These are phyloP conservation scores for Recurvomyces mirabilis DNA, from an alignment of 495 filamentous ascomycete species.

Conservation along the genomic window DNA sequence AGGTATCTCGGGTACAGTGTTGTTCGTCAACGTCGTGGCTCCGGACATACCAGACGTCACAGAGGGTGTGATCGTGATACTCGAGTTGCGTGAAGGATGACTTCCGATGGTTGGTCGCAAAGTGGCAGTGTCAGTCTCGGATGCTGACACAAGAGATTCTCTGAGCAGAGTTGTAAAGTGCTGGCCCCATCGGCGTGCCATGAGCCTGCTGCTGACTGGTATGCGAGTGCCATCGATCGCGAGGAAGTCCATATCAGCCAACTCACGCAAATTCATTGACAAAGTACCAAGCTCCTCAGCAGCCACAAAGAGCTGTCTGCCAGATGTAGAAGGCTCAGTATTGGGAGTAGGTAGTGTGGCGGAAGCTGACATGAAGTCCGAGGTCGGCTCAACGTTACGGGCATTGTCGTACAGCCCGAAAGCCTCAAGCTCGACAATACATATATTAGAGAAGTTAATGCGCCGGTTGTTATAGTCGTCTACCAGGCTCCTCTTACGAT, in stretches of 20 bases:
- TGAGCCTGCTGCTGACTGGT: slow-evolving; percentile 80
- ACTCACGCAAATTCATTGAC: slow-evolving; percentile 63
- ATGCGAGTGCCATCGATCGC: slow-evolving; percentile 83
- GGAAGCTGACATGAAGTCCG: slow-evolving; percentile 70
- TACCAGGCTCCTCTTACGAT: slow-evolving; percentile 83
- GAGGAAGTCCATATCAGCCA: slow-evolving; percentile 95
- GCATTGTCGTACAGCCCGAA: slow-evolving; percentile 97
- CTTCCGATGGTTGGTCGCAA: slow-evolving; percentile 35
- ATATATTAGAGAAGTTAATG: slow-evolving; percentile 94
- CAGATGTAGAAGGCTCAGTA: slow-evolving; percentile 44
- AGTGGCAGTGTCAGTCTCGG: slow-evolving; percentile 42
- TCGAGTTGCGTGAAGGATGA: slow-evolving; percentile 54
- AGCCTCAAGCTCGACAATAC: slow-evolving; percentile 90
- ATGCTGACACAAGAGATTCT: slow-evolving; percentile 54
- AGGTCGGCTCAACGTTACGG: slow-evolving; percentile 59
- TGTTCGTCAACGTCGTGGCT: slow-evolving; percentile 45
- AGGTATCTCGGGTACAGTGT: slow-evolving; percentile 33
- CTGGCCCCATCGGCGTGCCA: slow-evolving; percentile 82
- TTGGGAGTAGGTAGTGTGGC: slow-evolving; percentile 36
- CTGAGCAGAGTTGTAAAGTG: slow-evolving; percentile 86
- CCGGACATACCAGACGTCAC: slow-evolving; percentile 37
- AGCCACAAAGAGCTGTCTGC: slow-evolving; percentile 53
- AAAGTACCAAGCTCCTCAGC: slow-evolving; percentile 78
- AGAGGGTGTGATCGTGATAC: slow-evolving; percentile 71
- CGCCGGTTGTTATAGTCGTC: slow-evolving; percentile 97